Conservation (phyloP, 116 monocot genomes). For the Dioscorea cayenensis region DNA sequence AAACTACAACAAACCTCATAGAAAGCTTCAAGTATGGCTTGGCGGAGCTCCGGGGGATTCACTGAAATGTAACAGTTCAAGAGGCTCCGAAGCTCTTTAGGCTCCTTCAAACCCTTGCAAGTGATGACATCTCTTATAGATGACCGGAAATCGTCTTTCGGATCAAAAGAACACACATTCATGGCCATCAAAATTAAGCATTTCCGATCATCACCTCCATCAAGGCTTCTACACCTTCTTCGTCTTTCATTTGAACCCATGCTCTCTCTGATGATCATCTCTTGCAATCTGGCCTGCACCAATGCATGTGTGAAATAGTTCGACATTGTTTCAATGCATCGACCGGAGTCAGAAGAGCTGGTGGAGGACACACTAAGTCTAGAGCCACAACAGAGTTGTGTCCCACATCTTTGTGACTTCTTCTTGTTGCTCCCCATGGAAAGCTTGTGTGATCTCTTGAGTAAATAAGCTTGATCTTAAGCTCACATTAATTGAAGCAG, state of each 20-base stretch:
- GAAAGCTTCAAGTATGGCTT: slow-evolving; percentile 52
- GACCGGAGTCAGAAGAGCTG: slow-evolving; percentile 13
- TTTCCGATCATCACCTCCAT: not conserved
- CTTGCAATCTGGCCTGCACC: slow-evolving; percentile 44
- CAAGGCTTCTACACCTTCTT: not conserved
- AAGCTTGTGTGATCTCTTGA: not conserved
- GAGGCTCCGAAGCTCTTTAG: slow-evolving; percentile 38
- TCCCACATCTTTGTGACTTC: not conserved
- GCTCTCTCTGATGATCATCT: slow-evolving; percentile 18
- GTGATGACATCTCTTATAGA: slow-evolving; percentile 54
- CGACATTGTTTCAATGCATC: slow-evolving; percentile 10
- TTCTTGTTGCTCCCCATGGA: slow-evolving; percentile 1
- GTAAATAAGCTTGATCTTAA: too few species aligned
- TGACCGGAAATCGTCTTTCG: slow-evolving; percentile 34
- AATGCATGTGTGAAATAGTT: slow-evolving; percentile 26
- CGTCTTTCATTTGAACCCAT: not conserved
- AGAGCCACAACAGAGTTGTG: slow-evolving; percentile 23
- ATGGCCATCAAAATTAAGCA: slow-evolving; percentile 40
- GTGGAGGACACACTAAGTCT: slow-evolving; percentile 37
- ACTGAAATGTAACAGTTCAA: slow-evolving; percentile 59
- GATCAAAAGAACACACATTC: slow-evolving; percentile 29
- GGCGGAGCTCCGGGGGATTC: slow-evolving; percentile 40
- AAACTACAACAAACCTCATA: slow-evolving; percentile 42
- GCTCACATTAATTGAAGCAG: too few species aligned
- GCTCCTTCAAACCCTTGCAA: slow-evolving; percentile 34